Percentiles rank a stretch among this genome's conserved stretches.
These are phyloP conservation scores for Hymenoscyphus linearis DNA, from an alignment of 2,329 filamentous ascomycete species.

Conservation along the genomic window DNA sequence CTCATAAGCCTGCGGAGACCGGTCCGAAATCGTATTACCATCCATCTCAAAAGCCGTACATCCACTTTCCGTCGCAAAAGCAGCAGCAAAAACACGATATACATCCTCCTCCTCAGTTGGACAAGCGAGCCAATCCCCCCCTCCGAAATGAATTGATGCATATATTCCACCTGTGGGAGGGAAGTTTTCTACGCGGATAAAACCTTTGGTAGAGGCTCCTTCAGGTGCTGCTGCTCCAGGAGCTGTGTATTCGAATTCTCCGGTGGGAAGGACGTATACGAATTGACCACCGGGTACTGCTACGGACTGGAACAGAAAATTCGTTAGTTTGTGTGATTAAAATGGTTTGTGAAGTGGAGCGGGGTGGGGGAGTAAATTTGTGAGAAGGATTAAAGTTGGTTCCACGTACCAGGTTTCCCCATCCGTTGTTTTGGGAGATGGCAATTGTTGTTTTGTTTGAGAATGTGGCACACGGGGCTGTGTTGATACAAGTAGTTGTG, in stretches of 20 bases:
- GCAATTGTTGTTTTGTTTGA: background rate
- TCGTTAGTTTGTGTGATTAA: too few relatives aligned
- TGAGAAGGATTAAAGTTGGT: background rate
- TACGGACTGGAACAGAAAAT: background rate
- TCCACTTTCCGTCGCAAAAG: background rate
- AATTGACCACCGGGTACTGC: background rate
- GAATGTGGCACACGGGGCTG: background rate
- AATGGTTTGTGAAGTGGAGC: too few relatives aligned
- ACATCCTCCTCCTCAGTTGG: background rate
- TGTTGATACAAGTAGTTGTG: background rate
- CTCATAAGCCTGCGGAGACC: background rate
- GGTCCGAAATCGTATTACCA: background rate
- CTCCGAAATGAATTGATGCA: background rate
- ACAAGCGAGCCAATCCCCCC: background rate
- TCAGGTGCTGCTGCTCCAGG: background rate
- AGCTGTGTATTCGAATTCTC: background rate
- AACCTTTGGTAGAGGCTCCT: background rate
- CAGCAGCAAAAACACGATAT: background rate
- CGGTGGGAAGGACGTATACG: background rate
- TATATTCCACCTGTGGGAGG: background rate
- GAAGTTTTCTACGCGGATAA: background rate
- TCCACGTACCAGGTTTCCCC: background rate
- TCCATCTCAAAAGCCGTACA: background rate
- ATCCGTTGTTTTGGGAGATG: background rate
- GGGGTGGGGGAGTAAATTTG: background rate